Evolutionary conservation across 768 basidiomycete species (phyloP), one percentile per base, ranked within the genome.

Genomic region (Nidularia sp.): DNA sequence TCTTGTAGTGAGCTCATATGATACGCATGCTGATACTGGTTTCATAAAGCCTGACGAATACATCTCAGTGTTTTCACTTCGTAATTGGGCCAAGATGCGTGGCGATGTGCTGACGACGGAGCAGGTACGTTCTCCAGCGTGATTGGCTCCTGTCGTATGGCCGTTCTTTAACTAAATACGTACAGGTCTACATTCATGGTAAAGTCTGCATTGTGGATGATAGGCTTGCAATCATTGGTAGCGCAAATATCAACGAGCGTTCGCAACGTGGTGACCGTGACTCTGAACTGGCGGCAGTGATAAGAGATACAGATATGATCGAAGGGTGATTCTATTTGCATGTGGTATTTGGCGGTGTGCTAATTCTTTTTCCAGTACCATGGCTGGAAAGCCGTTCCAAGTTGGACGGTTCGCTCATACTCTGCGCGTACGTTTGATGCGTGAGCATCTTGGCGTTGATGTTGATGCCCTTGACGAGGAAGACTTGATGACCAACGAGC

Each of bases 371-470:
- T 45, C 4, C 51, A 95, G 94, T 50, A 86, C 79, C 0, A 98
- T 99, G 96, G 96, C 86, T 6, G 96, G 97, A 13, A 83, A 83
- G 59, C 90, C 94, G 0, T 98, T 89, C 77, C 84, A 92, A 78
- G 96, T 98, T 53, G 97, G 97, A 15, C 87, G 96, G 25, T 99
- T 97, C 67, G 94, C 96, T 2, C 97, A 99, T 68, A 89, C 90
- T 2, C 77, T 99, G 8, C 87, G 97, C 5, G 78, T 98, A 45
- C 84, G 96, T 13, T 74, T 99, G 54, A 99, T 99, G 97, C 80
- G 90, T 56, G 97, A 99, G 63, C 97, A 99, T 64, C 76, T 97
- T 53, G 97, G 97, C 2, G 77, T 98, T 52, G 93, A 99, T 64
- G 94, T 98, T 32, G 97, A 99, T 63, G 78, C 83, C 2, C 73